Base-by-base conservation (phyloP, 1,284 basidiomycete species). In the Cutaneotrichosporon sp. region DNA sequence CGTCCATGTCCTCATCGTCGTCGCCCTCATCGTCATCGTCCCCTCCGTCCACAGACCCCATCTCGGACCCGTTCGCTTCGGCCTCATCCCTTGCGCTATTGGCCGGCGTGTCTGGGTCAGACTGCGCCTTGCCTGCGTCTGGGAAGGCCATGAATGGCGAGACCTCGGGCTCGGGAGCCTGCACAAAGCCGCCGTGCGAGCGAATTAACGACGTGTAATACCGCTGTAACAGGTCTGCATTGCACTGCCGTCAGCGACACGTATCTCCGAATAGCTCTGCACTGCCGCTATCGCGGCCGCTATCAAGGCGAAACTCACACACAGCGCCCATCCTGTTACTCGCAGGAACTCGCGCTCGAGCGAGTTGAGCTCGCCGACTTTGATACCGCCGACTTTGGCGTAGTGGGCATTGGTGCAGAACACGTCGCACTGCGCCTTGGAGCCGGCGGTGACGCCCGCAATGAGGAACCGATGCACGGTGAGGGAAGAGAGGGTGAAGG, bases 381-480 rank as follows among this genome's bases (percentile, higher is more conserved):
- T 88, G 76, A 97, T 92, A 58, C 94, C 94, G 69, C 94, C 94
- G 42, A 97, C 92, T 82, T 90, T 90, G 34, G 94, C 91, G 81
- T 97, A 97, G 74, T 93, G 87, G 58, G 86, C 86, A 79, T 97
- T 97, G 53, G 91, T 91, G 82, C 91, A 94, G 79, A 97, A 97
- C 21, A 88, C 87, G 81, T 97, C 94, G 80, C 90, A 95, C 60
- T 96, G 86, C 1, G 91, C 91, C 81, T 97, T 97, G 80, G 87
- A 90, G 63, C 91, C 88, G 62, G 94, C 89, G 47, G 89, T 87
- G 75, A 95, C 88, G 70, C 92, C 87, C 58, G 93, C 86, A 81
- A 96, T 96, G 76, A 95, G 85, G 82, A 97, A 97, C 62, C 93
- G 91, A 82, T 97, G 95, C 73, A 93, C 93, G 36, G 95, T 97